phyloP scores from a whole-genome alignment of 1,284 basidiomycete species.

The Vanrija sp. region DNA sequence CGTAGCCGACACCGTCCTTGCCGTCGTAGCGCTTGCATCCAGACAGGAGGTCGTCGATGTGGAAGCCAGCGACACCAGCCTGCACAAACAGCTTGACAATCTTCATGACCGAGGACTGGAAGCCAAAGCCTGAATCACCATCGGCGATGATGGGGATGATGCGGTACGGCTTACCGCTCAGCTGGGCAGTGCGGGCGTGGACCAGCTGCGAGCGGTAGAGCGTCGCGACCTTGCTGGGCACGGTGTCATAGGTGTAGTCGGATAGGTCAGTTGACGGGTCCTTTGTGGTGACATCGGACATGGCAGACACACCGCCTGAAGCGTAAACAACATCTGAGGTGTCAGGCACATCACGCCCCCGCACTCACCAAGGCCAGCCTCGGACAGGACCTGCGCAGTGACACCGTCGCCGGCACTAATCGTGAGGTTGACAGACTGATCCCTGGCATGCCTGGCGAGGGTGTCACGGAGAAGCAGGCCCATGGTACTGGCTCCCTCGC shows the following conservation, averaged over 20 bases:
- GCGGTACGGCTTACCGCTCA: neutral
- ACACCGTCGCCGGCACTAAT: constrained; percentile 7
- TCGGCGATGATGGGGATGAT: constrained; percentile 23
- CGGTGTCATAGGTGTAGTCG: constrained; percentile 20
- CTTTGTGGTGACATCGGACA: constrained; percentile 3
- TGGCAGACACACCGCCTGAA: constrained; percentile 6
- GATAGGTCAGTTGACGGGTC: constrained; percentile 10
- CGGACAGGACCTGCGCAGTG: constrained; percentile 11
- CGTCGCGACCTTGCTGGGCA: constrained; percentile 15
- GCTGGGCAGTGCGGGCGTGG: constrained; percentile 12
- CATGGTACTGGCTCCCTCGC: constrained; percentile 11
- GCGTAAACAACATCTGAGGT: constrained; percentile 5
- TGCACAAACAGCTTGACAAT: constrained; percentile 34
- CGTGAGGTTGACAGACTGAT: constrained; percentile 5
- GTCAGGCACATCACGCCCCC: neutral
- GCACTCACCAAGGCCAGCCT: constrained; percentile 19
- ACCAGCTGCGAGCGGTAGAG: constrained; percentile 16
- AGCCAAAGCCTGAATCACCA: constrained; percentile 33
- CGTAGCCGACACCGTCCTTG: constrained; percentile 8
- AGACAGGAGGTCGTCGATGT: constrained; percentile 18
- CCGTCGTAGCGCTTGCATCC: constrained; percentile 9
- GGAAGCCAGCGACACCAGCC: constrained; percentile 18
- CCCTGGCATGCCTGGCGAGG: constrained; percentile 5
- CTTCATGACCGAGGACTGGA: constrained; percentile 49
- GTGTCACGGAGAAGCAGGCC: constrained; percentile 13